A percentile compares a stretch with the other conserved stretches of the same genome.
These are phyloP conservation scores for Penicillium herquei DNA, from an alignment of 495 filamentous ascomycete genomes.

Conservation along the genomic window DNA sequence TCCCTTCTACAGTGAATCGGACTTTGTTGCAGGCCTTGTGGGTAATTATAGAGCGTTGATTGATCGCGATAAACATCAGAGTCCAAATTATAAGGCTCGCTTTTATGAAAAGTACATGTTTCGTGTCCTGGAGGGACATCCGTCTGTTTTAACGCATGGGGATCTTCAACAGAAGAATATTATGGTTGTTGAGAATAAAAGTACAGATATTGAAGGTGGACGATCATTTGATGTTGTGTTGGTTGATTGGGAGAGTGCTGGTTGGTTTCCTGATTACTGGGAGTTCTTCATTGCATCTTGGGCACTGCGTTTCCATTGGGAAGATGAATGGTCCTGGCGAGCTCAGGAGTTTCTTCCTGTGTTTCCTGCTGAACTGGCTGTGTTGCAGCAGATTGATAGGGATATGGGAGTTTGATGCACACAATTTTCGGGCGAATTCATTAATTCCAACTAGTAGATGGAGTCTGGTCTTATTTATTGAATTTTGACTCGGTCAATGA, in stretches of 20 bases:
- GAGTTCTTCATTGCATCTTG: slow-evolving; percentile 26
- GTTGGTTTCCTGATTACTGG: slow-evolving; percentile 31
- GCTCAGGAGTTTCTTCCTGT: slow-evolving; percentile 28
- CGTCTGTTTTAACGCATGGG: slow-evolving; percentile 28
- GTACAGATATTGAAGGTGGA: slow-evolving; percentile 18
- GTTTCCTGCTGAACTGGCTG: slow-evolving; percentile 26
- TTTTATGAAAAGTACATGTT: slow-evolving; percentile 23
- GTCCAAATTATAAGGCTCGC: slow-evolving; percentile 24
- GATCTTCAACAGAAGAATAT: slow-evolving; percentile 32
- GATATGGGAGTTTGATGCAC: too few species aligned
- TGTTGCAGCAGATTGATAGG: slow-evolving; percentile 29
- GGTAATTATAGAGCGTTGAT: slow-evolving; percentile 23
- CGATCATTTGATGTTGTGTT: slow-evolving; percentile 27
- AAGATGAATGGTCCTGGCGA: slow-evolving; percentile 27
- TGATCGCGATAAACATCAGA: slow-evolving; percentile 18
- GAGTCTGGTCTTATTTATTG: too few species aligned
- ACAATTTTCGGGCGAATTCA: too few species aligned
- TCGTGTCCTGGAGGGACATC: slow-evolving; percentile 23
- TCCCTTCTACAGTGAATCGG: slow-evolving; percentile 22
- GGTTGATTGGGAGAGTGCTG: slow-evolving; percentile 24
- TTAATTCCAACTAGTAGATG: too few species aligned
- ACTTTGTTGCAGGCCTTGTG: slow-evolving; percentile 23
- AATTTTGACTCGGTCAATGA: too few species aligned
- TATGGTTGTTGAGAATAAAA: slow-evolving; percentile 22
- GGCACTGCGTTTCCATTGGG: slow-evolving; percentile 19